Evolutionary conservation across 164 flowering plant species (phyloP), one percentile per base, ranked within the genome.

Genomic region (Cinnamomum micranthum): DNA sequence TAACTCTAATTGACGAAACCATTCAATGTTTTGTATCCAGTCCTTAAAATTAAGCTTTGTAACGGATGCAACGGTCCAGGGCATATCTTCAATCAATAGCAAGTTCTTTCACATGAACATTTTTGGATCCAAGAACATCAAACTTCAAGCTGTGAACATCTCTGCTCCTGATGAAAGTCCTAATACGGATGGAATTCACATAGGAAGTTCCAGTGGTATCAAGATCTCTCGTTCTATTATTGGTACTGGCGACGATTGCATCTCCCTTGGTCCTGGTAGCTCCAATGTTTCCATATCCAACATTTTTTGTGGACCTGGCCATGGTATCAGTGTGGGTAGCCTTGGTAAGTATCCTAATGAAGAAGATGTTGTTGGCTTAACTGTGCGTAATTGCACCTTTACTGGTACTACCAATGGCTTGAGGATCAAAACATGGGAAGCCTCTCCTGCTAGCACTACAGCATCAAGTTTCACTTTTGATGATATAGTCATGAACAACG

Each of bases 401-500:
- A 75, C 70, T 3, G 89, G 86, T 69, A 92, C 97, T 68, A 83
- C 82, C 6, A 90, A 92, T 76, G 97, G 95, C 15, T 88, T 89
- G 0, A 83, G 97, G 75, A 92, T 91, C 59, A 92, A 92, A 81
- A 88, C 90, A 27, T 91, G 93, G 93, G 88, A 86, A 88, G 92
- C 87, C n/a, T 75, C 67, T 33, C 67, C 77, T 24, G 25, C 19
- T n/a, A 4, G 24, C 20, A 31, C 5, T 31, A 68, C 72, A 2
- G 77, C 76, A 2, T 25, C 73, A 25, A 78, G 81, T 50, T 77
- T 85, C 64, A 74, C 62, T 20, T 85, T 85, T 33, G 74, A 84
- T 62, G 75, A 86, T 59, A 78, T 86, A 4, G 27, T 67, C 23
- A 81, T 86, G 89, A 22, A 64, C 6, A 82, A 92, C 71, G 94